Conservation (phyloP, 768 basidiomycete species). For the Sporobolomyces pararoseus region DNA sequence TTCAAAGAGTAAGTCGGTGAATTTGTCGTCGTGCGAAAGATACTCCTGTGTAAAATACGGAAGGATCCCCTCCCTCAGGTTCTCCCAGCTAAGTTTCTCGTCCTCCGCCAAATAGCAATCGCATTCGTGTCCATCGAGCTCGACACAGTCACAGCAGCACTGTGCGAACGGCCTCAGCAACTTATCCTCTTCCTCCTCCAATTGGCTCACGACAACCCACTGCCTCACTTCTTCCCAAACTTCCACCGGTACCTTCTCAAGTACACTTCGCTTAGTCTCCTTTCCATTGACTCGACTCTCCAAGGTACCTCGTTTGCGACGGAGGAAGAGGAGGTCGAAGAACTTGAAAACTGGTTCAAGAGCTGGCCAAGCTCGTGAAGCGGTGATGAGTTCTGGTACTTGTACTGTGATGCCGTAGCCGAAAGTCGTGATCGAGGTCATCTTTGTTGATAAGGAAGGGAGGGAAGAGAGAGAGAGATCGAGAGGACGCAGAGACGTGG, state of each 20-base stretch:
- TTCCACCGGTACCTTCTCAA: neutral
- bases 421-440: slow-evolving; percentile 5
- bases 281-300: neutral
- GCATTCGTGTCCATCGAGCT: no score
- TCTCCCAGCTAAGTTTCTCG: no score
- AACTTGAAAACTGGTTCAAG: neutral
- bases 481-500: no score
- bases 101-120: no score
- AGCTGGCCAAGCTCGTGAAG: neutral
- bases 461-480: neutral
- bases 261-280: neutral
- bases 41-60: no score
- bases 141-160: no score
- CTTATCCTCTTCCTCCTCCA: neutral
- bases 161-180: neutral
- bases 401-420: neutral
- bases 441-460: neutral
- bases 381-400: neutral
- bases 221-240: neutral
- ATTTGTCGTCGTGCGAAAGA: no score
- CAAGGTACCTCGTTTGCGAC: neutral
- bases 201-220: neutral
- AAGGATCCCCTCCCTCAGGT: no score
- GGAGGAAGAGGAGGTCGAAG: slow-evolving; percentile 6
- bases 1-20: no score